A percentile compares a stretch with the other conserved stretches of the same genome.
Evolutionary conservation across 805 yeast genomes (phyloP).

Genomic region (Yarrowia yakushimensis): DNA sequence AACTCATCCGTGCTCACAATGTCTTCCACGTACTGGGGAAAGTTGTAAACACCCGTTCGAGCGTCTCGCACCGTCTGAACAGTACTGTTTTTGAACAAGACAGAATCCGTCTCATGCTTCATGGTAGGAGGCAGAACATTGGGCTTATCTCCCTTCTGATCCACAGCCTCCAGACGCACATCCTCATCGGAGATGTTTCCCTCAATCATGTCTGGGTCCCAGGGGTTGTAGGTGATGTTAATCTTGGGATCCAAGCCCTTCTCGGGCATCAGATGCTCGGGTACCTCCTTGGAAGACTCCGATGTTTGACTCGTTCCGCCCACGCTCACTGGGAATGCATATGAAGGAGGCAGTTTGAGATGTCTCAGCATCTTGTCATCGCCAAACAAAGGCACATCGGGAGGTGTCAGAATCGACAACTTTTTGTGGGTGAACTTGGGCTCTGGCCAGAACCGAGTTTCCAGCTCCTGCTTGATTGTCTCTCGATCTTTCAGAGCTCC

Average conservation of each 20-base stretch:
- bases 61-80: slow-evolving; percentile 77
- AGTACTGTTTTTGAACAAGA: slow-evolving; percentile 67
- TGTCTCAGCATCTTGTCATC: background rate
- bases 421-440: background rate
- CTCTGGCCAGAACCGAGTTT: background rate
- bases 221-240: background rate
- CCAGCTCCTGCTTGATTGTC: background rate
- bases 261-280: background rate
- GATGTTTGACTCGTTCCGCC: no score
- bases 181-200: background rate
- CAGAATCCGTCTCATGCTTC: slow-evolving; percentile 64
- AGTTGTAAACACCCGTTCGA: slow-evolving; percentile 69
- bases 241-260: background rate
- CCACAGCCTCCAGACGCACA: background rate
- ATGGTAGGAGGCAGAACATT: slow-evolving; percentile 48
- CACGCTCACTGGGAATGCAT: background rate
- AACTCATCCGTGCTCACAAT: slow-evolving; percentile 65
- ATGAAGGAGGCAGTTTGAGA: background rate
- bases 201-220: background rate
- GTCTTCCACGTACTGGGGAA: slow-evolving; percentile 54
- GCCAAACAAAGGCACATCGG: background rate
- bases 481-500: background rate
- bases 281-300: background rate
- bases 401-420: background rate
- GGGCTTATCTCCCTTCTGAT: background rate